phyloP scores from a whole-genome alignment of 2,329 filamentous ascomycete species.

The Elsinoe batatas region DNA sequence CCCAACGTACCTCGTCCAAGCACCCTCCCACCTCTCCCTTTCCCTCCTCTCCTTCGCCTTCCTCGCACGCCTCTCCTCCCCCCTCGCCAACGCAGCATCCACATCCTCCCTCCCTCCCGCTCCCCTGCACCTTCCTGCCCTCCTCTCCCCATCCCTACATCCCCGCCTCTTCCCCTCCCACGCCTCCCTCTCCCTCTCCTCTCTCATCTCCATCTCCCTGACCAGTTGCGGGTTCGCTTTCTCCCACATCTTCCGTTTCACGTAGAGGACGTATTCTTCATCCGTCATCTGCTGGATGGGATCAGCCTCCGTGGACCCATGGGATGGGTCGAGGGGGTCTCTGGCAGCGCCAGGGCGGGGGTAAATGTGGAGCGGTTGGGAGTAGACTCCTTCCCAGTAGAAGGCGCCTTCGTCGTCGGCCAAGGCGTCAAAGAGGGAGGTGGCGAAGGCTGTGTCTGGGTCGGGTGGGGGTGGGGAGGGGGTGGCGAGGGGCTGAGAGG shows the following conservation, averaged over 20 bases:
- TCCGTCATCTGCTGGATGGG: conserved; percentile 75
- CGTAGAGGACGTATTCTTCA: conserved; percentile 80
- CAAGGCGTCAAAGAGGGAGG: conserved; percentile 92
- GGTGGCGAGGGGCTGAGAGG: neutral
- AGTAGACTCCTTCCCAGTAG: conserved; percentile 96
- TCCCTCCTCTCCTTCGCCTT: conserved; percentile 23
- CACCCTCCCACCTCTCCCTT: conserved; percentile 48
- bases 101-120: conserved; percentile 35
- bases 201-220: conserved; percentile 59
- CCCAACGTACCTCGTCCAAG: conserved; percentile 44
- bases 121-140: conserved; percentile 27
- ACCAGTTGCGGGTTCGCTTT: conserved; percentile 76
- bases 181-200: conserved; percentile 38
- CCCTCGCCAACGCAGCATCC: conserved; percentile 58
- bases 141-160: conserved; percentile 25
- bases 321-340: neutral
- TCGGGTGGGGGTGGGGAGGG: conserved; percentile 28
- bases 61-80: conserved; percentile 30
- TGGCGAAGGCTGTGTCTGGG: conserved; percentile 70
- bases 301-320: conserved; percentile 38
- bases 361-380: conserved; percentile 84
- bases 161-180: conserved; percentile 36
- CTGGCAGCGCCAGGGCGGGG: conserved; percentile 48
- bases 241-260: conserved; percentile 89
- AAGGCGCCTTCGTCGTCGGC: conserved; percentile 89